Base-by-base conservation (phyloP, 192 early-diverging fungal species). In the Phycomyces blakesleeanus region DNA sequence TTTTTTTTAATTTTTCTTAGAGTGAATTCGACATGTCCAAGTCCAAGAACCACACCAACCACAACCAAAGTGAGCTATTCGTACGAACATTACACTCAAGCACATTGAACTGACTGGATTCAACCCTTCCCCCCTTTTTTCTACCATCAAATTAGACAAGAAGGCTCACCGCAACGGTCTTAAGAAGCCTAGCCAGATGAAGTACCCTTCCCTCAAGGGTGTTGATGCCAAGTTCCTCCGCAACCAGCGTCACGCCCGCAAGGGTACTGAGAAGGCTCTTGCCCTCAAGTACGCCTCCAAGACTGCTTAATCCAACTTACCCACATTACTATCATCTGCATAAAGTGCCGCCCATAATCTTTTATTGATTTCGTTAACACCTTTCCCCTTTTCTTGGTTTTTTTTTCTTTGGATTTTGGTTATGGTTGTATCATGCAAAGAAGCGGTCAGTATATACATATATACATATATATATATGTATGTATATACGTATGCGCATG, bases 121-220 rank as follows among this genome's bases (percentile, higher is more conserved):
- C 27, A 18, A 18, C 20, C 16, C 27, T 3, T 21, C 39, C 20
- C 49, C 37, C 51, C 20, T 61, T 61, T 4, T 59, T 59, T 52
- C 42, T 54, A 51, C 56, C 63, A n/a, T n/a, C n/a, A n/a, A n/a
- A n/a, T n/a, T 65, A 85, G 83, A 89, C 89, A 85, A 81, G 78
- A 98, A 99, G 91, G 95, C 94, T 85, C 97, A 99, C 93, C 93
- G 95, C 72, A 98, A 98, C 85, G 97, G 97, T 86, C 95, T 99
- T 84, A 97, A 94, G 87, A 96, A 97, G 90, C 89, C 93, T 52
- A 90, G 91, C 85, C 73, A 80, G 57, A 76, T 94, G 83, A 85
- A 89, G 66, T 85, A 94, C 78, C 88, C 89, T 75, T 96, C 96
- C 61, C 89, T 91, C 63, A 93, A 92, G 85, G 95, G 95, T 73